Conservation (phyloP, 139 green algal genomes). For the Ostreobium quekettii region DNA sequence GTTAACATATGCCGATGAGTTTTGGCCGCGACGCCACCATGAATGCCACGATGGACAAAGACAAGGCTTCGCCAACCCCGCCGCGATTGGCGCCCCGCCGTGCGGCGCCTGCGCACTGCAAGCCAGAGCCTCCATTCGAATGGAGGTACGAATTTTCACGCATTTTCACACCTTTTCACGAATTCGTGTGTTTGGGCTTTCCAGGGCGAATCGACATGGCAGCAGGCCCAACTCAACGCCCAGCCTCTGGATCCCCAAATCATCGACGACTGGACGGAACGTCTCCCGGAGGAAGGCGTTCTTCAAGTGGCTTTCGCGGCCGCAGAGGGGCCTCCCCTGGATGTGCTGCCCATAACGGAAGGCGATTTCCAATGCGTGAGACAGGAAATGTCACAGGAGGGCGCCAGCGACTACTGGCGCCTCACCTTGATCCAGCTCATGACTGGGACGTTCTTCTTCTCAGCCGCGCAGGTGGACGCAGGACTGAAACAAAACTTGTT, state of each 20-base stretch:
- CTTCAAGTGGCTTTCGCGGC: not conserved
- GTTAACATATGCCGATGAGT: too few species aligned
- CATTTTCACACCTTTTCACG: too few species aligned
- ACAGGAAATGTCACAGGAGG: not conserved
- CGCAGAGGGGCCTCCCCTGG: not conserved
- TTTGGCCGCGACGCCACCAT: too few species aligned
- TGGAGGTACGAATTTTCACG: too few species aligned
- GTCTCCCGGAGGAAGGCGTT: not conserved
- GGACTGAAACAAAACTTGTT: too few species aligned
- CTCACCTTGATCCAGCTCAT: not conserved
- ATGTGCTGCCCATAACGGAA: not conserved
- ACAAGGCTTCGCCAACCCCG: too few species aligned
- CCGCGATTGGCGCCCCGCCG: too few species aligned
- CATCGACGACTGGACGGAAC: not conserved
- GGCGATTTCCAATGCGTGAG: not conserved
- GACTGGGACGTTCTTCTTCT: not conserved
- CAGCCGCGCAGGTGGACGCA: not conserved
- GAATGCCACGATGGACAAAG: too few species aligned
- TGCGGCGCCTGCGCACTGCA: too few species aligned
- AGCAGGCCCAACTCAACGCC: not conserved
- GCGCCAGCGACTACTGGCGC: not conserved
- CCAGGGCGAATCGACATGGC: constrained; percentile 1
- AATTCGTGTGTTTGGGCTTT: too few species aligned
- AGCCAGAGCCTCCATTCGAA: too few species aligned
- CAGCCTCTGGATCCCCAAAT: not conserved